Evolutionary conservation across 202 grass and related monocot species (phyloP).

Genomic region (Zizania palustris): DNA sequence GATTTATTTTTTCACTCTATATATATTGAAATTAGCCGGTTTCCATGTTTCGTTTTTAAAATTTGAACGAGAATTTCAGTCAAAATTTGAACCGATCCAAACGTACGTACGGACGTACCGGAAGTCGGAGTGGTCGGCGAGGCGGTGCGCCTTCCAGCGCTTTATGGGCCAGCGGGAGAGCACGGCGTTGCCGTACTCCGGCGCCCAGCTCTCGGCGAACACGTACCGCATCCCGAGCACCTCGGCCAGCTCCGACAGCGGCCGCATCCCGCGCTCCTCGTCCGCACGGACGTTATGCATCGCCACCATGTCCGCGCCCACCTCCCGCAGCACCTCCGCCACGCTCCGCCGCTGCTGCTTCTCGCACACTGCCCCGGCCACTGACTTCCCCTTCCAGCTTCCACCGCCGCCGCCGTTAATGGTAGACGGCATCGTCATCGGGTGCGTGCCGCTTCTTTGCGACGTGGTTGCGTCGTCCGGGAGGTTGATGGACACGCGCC

Average conservation of each 20-base stretch:
- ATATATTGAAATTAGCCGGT: too few species aligned
- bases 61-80: too few species aligned
- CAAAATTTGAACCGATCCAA: too few species aligned
- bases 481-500: constrained; percentile 85
- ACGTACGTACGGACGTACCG: constrained; percentile 47
- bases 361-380: not conserved
- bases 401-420: not conserved
- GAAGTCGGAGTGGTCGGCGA: constrained; percentile 82
- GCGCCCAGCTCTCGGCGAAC: constrained; percentile 99
- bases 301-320: constrained; percentile 75
- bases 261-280: constrained; percentile 90
- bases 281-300: constrained; percentile 92
- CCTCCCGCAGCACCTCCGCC: constrained; percentile 85
- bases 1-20: too few species aligned
- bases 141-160: constrained; percentile 74
- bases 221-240: constrained; percentile 87
- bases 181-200: constrained; percentile 92
- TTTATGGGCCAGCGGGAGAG: constrained; percentile 95
- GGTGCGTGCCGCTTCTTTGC: constrained; percentile 41
- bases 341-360: constrained; percentile 57
- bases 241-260: constrained; percentile 82
- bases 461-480: constrained; percentile 90
- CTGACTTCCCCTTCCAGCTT: not conserved
- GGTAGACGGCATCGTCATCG: not conserved
- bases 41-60: too few species aligned